A percentile compares a stretch with the other conserved stretches of the same genome.
Evolutionary conservation across 2,329 filamentous ascomycete species (phyloP).

Genomic region (Plectosphaerella plurivora): DNA sequence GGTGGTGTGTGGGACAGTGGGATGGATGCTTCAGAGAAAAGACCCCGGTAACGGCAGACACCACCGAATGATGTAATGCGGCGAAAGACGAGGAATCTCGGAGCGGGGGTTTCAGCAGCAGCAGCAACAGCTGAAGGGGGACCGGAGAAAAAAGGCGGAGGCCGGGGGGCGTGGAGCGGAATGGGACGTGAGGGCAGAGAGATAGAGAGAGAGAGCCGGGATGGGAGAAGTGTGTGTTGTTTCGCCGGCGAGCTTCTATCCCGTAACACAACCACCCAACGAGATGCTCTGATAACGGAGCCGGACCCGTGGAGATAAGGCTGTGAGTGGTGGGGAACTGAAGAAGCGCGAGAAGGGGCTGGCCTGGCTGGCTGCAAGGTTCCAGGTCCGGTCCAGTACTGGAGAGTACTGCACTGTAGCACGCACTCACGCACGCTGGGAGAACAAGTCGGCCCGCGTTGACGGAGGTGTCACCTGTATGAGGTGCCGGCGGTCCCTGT

Average conservation of each 20-base stretch:
- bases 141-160: conserved; percentile 1
- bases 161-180: background rate
- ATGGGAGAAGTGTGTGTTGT: background rate
- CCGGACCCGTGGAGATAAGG: conserved; percentile 3
- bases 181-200: background rate
- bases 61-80: conserved; percentile 1
- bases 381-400: background rate
- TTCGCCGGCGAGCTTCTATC: conserved; percentile 2
- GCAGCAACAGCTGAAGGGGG: background rate
- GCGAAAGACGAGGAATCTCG: background rate
- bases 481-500: conserved; percentile 2
- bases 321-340: background rate
- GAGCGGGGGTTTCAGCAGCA: too few relatives aligned
- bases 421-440: background rate
- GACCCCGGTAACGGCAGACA: background rate
- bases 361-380: too few relatives aligned
- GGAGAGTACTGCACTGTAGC: background rate
- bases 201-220: background rate
- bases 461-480: background rate
- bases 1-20: background rate
- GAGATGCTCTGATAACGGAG: background rate
- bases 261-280: conserved; percentile 4
- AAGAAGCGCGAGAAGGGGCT: background rate
- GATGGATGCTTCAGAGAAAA: background rate
- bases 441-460: background rate